A percentile compares a stretch with the other conserved stretches of the same genome.
phyloP scores from a whole-genome alignment of 176 grass and related monocot species.

The maize (Zea mays) region Zm-B73-REFERENCE-NAM-5.0 NC_050098.1:228232001-228232500 shows the following conservation, averaged over 20 bases:
- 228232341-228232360: background rate
- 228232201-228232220: background rate
- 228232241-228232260: background rate
- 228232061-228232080: constrained; percentile 12
- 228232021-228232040: background rate
- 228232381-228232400: background rate
- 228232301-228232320: background rate
- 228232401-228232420: background rate
- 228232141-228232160: background rate
- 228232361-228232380: background rate
- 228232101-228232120: background rate
- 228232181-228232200: background rate
- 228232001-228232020: constrained; percentile 9
- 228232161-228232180: constrained; percentile 1
- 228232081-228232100: background rate
- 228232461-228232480: background rate
- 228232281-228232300: background rate
- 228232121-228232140: background rate
- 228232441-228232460: no score
- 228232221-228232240: background rate
- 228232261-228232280: background rate
- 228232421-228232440: no score
- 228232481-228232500: background rate
- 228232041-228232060: background rate
- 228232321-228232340: background rate